Evolutionary conservation across 2,329 filamentous ascomycete genomes (phyloP), one percentile per base, ranked within the genome.

Genomic region (Colletotrichum sp.): DNA sequence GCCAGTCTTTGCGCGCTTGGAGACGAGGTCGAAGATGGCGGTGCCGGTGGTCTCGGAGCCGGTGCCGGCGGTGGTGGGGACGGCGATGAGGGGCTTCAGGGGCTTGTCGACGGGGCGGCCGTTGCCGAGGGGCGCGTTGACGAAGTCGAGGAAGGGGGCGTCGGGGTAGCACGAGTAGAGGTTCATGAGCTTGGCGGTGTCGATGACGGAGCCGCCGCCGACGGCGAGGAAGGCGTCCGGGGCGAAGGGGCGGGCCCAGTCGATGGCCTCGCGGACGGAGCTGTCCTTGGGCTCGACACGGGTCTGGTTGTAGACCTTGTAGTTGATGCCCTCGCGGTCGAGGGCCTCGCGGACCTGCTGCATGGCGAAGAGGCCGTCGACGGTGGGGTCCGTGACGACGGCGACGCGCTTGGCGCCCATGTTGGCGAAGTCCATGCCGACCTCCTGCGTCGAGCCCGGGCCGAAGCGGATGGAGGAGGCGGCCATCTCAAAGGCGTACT

Each of bases 401-500:
- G 95, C 95, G 74, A 99, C 96, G 60, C 93, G 93, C 87, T 95
- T 94, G 8, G 94, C 93, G 16, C 95, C 94, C 89, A 99, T 90
- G 83, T 99, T 99, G 86, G 93, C 94, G 80, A 99, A 93, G 85
- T 99, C 97, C 97, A 99, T 99, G 78, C 97, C 97, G 24, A 99
- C 96, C 85, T 99, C 97, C 85, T 95, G 95, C 28, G 97, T 99
- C 72, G 94, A 95, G 7, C 97, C 97, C 0, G 95, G 95, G 0
- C 97, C 97, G 81, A 99, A 99, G 15, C 97, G 93, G 81, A 99
- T 98, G 32, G 94, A 95, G 2, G 95, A 98, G 2, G 97, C 96
- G 0, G 97, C 97, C 96, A 99, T 98, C 85, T 99, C 97, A 83
- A 99, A 99, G 16, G 97, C 97, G 87, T 99, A 99, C 84, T 99